A percentile compares a stretch with the other conserved stretches of the same genome.
Conservation (phyloP, 2,329 filamentous ascomycete genomes). For the Herpomyces periplanetae region DNA sequence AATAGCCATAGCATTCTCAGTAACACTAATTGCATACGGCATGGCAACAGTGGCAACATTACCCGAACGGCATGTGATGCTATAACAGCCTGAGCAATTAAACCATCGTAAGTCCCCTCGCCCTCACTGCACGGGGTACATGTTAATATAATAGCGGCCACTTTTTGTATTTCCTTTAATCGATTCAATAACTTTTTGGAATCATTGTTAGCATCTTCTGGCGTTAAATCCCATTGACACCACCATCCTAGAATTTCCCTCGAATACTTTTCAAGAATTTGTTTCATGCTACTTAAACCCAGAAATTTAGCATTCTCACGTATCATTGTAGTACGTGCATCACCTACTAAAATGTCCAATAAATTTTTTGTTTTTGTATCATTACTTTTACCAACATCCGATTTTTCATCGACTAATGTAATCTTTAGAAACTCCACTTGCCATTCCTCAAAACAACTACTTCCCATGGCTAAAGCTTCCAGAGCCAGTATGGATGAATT, state of each 20-base stretch:
- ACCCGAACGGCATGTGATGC: conserved; percentile 62
- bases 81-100: conserved; percentile 40
- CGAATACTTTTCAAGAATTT: conserved; percentile 26
- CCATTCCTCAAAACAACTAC: too few relatives aligned
- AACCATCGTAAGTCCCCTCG: conserved; percentile 31
- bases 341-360: too few relatives aligned
- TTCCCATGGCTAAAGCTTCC: conserved; percentile 41
- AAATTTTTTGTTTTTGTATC: too few relatives aligned
- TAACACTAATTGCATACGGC: conserved; percentile 26
- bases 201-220: too few relatives aligned
- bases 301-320: too few relatives aligned
- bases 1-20: conserved; percentile 71
- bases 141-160: conserved; percentile 11
- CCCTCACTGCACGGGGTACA: conserved; percentile 6
- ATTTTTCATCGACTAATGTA: too few relatives aligned
- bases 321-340: too few relatives aligned
- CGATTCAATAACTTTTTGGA: conserved; percentile 27
- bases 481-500: conserved; percentile 50
- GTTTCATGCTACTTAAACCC: conserved; percentile 20
- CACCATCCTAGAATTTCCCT: conserved; percentile 42
- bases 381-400: too few relatives aligned
- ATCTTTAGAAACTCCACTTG: too few relatives aligned
- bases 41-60: conserved; percentile 33
- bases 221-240: conserved; percentile 35
- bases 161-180: conserved; percentile 25